Conservation (phyloP, 2,329 filamentous ascomycete species). For the Verticillium nubilum region DNA sequence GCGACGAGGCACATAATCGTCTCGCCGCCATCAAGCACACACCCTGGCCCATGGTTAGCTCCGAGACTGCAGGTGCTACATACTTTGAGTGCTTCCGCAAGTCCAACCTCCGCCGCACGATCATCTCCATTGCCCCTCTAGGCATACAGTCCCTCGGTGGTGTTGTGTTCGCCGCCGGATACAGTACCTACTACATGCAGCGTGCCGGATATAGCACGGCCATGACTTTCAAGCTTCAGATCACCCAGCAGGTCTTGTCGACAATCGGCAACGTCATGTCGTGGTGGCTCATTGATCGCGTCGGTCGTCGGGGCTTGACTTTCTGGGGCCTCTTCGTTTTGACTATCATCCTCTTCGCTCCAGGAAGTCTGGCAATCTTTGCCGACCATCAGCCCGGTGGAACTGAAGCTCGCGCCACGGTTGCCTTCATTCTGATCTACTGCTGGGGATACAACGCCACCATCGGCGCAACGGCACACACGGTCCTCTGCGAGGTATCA, state of each 20-base stretch:
- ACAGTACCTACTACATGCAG: conserved; percentile 15
- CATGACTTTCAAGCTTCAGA: conserved; percentile 30
- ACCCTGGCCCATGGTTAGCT: conserved; percentile 26
- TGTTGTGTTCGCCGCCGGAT: conserved; percentile 27
- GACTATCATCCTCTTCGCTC: conserved; percentile 32
- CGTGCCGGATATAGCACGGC: conserved; percentile 12
- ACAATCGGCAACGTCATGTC: conserved; percentile 33
- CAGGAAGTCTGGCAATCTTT: conserved; percentile 18
- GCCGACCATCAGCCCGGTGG: background rate
- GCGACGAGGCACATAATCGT: conserved; percentile 20
- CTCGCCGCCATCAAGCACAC: conserved; percentile 20
- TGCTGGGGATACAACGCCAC: conserved; percentile 32
- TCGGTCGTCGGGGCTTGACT: conserved; percentile 29
- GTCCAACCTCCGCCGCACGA: conserved; percentile 31
- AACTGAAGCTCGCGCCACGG: conserved; percentile 12
- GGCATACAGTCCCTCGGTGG: conserved; percentile 28
- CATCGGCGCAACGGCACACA: conserved; percentile 33
- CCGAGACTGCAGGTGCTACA: conserved; percentile 29
- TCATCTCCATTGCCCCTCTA: conserved; percentile 30
- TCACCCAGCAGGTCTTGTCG: conserved; percentile 31
- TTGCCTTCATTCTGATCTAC: conserved; percentile 31
- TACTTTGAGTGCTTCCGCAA: conserved; percentile 34
- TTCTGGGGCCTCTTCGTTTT: conserved; percentile 26
- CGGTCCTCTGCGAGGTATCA: conserved; percentile 29
- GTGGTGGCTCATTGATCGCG: conserved; percentile 28